A percentile compares a stretch with the other conserved stretches of the same genome.
These are phyloP conservation scores for Acanthamoeba royreba DNA, from an alignment of 208 protist species.

Conservation along the genomic window DNA sequence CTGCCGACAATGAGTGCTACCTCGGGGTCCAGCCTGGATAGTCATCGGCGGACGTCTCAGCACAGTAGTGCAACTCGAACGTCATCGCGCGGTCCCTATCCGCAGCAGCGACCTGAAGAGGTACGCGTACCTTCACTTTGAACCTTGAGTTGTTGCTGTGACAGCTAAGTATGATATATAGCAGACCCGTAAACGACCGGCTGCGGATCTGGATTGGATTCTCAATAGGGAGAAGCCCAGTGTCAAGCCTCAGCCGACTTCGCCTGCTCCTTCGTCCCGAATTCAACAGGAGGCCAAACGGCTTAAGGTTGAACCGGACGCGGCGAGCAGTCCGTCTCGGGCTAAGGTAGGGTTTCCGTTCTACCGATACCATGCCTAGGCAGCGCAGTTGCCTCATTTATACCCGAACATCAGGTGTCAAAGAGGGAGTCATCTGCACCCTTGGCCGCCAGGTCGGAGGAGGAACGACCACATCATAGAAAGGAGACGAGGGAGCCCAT, in stretches of 20 bases:
- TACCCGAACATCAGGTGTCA: too few relatives aligned
- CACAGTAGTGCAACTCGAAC: too few relatives aligned
- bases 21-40: too few relatives aligned
- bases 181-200: background rate
- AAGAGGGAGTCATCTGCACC: background rate
- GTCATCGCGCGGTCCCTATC: background rate
- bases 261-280: background rate
- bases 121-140: background rate
- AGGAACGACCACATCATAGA: background rate
- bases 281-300: background rate
- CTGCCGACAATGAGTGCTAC: too few relatives aligned
- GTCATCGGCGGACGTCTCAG: too few relatives aligned
- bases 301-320: background rate
- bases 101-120: background rate
- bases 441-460: background rate
- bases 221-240: background rate
- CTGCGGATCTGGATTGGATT: background rate
- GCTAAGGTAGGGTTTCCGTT: background rate
- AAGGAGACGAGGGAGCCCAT: background rate
- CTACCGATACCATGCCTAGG: too few relatives aligned
- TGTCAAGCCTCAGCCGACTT: background rate
- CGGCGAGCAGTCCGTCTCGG: background rate
- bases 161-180: background rate
- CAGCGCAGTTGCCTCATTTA: too few relatives aligned
- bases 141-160: too few relatives aligned